Conservation (phyloP, 345 rosid genomes). For the Anastatica hierochuntica region DNA sequence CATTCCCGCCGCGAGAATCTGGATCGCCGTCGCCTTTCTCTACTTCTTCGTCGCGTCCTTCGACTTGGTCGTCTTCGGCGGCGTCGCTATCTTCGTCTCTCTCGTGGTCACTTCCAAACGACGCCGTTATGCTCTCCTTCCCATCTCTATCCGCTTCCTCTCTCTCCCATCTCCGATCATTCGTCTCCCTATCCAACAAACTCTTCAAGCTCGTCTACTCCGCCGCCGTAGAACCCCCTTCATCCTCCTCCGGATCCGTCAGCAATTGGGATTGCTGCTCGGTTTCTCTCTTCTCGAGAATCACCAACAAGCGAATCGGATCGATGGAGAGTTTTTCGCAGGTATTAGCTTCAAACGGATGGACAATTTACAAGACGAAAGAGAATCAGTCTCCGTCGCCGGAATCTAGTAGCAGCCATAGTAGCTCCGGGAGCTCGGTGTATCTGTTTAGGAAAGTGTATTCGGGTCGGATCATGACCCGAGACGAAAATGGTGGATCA, state of each 20-base stretch:
- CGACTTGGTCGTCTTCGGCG: slow-evolving; percentile 25
- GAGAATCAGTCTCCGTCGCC: slow-evolving; percentile 21
- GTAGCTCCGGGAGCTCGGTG: slow-evolving; percentile 11
- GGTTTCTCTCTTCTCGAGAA: slow-evolving; percentile 43
- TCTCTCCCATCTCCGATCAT: slow-evolving; percentile 47
- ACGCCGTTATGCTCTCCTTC: slow-evolving; percentile 52
- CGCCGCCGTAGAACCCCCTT: background rate
- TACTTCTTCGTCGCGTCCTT: slow-evolving; percentile 18
- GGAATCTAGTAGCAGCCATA: slow-evolving; percentile 20
- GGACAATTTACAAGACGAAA: slow-evolving; percentile 59
- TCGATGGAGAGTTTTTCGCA: slow-evolving; percentile 55
- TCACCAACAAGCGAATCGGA: slow-evolving; percentile 35
- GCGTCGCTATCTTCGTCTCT: slow-evolving; percentile 34
- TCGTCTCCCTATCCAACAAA: slow-evolving; percentile 54
- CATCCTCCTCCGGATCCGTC: slow-evolving; percentile 1
- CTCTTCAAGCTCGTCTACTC: slow-evolving; percentile 54
- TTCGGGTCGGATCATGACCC: slow-evolving; percentile 36
- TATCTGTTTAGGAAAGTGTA: slow-evolving; percentile 64
- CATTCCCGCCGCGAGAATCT: slow-evolving; percentile 31
- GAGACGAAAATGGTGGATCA: slow-evolving; percentile 26
- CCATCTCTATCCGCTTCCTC: slow-evolving; percentile 52
- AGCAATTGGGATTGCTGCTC: slow-evolving; percentile 71
- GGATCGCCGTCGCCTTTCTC: slow-evolving; percentile 23
- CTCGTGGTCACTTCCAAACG: slow-evolving; percentile 41
- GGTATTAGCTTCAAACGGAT: slow-evolving; percentile 50